Conservation (phyloP, 2,329 filamentous ascomycete species). For the Penicillium brevicompactum region DNA sequence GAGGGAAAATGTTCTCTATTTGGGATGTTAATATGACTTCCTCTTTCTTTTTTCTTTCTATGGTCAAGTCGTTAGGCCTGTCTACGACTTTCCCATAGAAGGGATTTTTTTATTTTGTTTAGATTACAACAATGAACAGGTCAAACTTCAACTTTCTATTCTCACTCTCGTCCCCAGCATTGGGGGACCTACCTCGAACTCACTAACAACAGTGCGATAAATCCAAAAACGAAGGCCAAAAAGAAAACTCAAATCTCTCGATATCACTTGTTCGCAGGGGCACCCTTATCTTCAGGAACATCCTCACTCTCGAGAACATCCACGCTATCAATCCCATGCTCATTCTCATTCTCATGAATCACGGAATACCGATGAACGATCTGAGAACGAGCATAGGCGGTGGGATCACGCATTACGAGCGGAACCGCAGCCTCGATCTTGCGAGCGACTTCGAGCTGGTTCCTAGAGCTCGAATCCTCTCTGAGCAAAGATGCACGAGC, state of each 20-base stretch:
- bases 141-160: not conserved
- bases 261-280: not conserved
- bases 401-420: not conserved
- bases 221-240: too few relatives aligned
- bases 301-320: too few relatives aligned
- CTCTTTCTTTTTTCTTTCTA: conserved; percentile 35
- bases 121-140: conserved; percentile 13
- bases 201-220: too few relatives aligned
- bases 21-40: conserved; percentile 43
- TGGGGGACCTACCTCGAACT: too few relatives aligned
- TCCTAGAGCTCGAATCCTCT: not conserved
- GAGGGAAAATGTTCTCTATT: conserved; percentile 44
- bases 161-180: not conserved
- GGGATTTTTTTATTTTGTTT: conserved; percentile 12
- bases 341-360: too few relatives aligned
- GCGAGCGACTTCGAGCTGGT: not conserved
- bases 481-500: not conserved
- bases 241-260: too few relatives aligned
- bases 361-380: not conserved
- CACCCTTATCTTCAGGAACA: too few relatives aligned
- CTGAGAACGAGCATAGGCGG: not conserved
- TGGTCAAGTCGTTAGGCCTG: conserved; percentile 28
- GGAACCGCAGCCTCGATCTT: not conserved
- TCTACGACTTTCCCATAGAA: conserved; percentile 27
- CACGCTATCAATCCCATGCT: not conserved